Conservation (phyloP, 106 monocot species). For the Allium cepa region DNA sequence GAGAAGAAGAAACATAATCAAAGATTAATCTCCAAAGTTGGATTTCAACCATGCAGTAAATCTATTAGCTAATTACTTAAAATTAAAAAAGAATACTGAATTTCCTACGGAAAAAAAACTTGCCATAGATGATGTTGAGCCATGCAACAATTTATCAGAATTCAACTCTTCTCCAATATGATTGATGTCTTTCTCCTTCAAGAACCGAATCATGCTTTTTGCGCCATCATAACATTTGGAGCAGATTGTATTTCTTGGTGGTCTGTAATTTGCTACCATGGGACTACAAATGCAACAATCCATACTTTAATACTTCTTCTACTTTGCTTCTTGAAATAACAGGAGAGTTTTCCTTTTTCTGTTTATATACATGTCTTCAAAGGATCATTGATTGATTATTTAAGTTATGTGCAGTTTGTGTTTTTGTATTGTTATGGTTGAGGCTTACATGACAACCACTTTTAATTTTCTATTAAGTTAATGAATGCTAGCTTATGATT, state of each 20-base stretch:
- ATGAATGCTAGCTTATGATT: no score
- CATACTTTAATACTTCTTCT: conserved; percentile 14
- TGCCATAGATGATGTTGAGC: conserved; percentile 30
- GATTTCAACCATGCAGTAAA: no score
- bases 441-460: no score
- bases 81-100: neutral
- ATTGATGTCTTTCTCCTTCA: conserved; percentile 22
- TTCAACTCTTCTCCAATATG: neutral
- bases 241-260: conserved; percentile 79
- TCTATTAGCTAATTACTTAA: no score
- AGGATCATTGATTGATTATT: neutral
- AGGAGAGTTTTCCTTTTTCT: neutral
- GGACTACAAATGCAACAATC: conserved; percentile 93
- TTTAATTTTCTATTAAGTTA: no score
- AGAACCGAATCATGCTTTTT: conserved; percentile 37
- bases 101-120: neutral
- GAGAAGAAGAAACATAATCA: neutral
- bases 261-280: conserved; percentile 40
- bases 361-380: neutral
- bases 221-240: conserved; percentile 72
- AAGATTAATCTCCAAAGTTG: no score
- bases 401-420: neutral
- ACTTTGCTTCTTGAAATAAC: neutral
- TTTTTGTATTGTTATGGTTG: neutral
- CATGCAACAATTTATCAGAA: neutral